phyloP scores from a whole-genome alignment of 2,329 filamentous ascomycete genomes.

The Hypoxylon sp. region DNA sequence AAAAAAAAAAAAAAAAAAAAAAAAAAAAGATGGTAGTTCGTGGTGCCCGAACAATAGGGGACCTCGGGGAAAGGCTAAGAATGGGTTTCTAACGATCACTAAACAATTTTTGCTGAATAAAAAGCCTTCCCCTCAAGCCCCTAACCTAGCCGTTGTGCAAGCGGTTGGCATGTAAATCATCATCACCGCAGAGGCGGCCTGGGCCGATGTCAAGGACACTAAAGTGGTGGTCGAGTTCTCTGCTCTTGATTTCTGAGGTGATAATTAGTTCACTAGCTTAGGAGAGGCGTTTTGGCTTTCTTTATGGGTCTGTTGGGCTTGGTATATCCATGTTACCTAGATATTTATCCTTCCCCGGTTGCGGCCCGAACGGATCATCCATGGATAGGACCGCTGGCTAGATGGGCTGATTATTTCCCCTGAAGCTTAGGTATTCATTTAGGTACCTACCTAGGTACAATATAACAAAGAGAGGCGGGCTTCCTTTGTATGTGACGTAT shows the following conservation, averaged over 20 bases:
- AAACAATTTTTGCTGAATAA: conserved; percentile 16
- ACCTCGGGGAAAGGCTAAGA: conserved; percentile 2
- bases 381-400: background rate
- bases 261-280: background rate
- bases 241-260: background rate
- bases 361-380: conserved; percentile 17
- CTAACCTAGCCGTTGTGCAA: conserved; percentile 14
- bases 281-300: background rate
- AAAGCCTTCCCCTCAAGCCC: background rate
- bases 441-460: too few relatives aligned
- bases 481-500: conserved; percentile 10
- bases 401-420: background rate
- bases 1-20: conserved; percentile 29
- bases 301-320: conserved; percentile 4
- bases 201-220: background rate
- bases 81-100: conserved; percentile 7
- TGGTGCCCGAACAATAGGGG: conserved; percentile 3
- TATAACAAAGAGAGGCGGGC: conserved; percentile 4
- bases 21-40: too few relatives aligned
- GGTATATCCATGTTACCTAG: conserved; percentile 16
- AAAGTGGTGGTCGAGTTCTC: background rate
- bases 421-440: too few relatives aligned
- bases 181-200: background rate
- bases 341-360: conserved; percentile 21
- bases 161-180: conserved; percentile 15